Conservation (phyloP, 106 monocot genomes). For the Dendrobium nobile region DNA sequence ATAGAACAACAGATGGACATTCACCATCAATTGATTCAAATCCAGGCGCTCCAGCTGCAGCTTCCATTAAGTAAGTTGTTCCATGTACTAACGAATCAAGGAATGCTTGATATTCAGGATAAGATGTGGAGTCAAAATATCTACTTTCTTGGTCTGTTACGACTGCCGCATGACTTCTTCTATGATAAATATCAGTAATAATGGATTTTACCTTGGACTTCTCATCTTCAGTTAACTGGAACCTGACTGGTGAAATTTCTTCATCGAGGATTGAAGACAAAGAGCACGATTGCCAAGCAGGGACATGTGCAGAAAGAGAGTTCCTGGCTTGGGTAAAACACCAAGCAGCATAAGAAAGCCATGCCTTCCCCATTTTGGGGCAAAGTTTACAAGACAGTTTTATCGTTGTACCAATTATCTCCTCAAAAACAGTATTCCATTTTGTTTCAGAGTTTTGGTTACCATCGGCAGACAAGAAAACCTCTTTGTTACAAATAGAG, state of each 20-base stretch:
- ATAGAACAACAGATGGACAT: slow-evolving; percentile 41
- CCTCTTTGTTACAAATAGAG: slow-evolving; percentile 3
- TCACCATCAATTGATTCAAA: slow-evolving; percentile 48
- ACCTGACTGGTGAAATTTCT: slow-evolving; percentile 53
- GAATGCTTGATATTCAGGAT: slow-evolving; percentile 15
- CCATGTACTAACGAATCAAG: slow-evolving; percentile 48
- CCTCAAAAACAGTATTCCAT: slow-evolving; percentile 42
- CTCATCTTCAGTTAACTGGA: slow-evolving; percentile 67
- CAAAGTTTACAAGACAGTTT: slow-evolving; percentile 64
- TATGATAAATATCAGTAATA: slow-evolving; percentile 34
- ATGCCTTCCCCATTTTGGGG: slow-evolving; percentile 73
- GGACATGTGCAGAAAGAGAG: slow-evolving; percentile 31
- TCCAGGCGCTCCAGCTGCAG: slow-evolving; percentile 56
- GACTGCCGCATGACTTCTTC: slow-evolving; percentile 5
- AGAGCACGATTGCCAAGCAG: slow-evolving; percentile 37
- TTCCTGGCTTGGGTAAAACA: slow-evolving; percentile 72
- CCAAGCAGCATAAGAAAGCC: slow-evolving; percentile 99
- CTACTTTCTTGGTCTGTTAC: slow-evolving; percentile 17
- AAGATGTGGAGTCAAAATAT: background rate
- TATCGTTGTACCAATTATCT: slow-evolving; percentile 55
- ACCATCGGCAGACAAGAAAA: slow-evolving; percentile 7
- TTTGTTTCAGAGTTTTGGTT: slow-evolving; percentile 20
- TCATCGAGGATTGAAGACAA: slow-evolving; percentile 53
- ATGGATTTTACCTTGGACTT: slow-evolving; percentile 43
- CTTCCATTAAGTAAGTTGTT: slow-evolving; percentile 55